Evolutionary conservation across 2,329 filamentous ascomycete species (phyloP).

Genomic region (Neopestalotiopsis sp.): DNA sequence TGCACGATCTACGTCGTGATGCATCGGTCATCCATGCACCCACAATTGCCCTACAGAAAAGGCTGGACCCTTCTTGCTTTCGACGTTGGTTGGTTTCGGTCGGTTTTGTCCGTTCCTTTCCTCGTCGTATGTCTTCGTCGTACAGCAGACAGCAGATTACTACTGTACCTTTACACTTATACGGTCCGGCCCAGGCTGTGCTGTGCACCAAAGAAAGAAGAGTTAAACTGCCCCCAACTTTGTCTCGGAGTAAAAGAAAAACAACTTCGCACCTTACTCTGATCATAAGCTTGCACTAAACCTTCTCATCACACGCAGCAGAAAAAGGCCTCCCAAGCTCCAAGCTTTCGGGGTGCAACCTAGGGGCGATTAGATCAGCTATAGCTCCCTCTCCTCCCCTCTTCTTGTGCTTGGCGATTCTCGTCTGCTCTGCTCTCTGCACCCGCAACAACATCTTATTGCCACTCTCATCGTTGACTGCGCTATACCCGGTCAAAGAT

Average conservation of each 20-base stretch:
- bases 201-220: not conserved
- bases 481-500: conserved; percentile 4
- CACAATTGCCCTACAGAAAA: not conserved
- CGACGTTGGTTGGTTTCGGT: not conserved
- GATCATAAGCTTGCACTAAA: not conserved
- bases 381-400: conserved; percentile 2
- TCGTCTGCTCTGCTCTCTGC: not conserved
- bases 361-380: not conserved
- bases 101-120: not conserved
- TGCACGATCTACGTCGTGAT: conserved; percentile 19
- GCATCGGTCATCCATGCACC: conserved; percentile 5
- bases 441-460: not conserved
- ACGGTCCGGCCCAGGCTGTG: not conserved
- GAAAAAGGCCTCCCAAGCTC: not conserved
- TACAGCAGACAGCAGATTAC: no score
- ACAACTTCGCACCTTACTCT: not conserved
- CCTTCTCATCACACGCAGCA: not conserved
- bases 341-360: not conserved
- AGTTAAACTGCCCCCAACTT: not conserved
- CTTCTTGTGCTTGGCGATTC: not conserved
- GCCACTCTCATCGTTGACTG: not conserved
- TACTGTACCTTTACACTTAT: not conserved
- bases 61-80: conserved; percentile 18
- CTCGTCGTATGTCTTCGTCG: no score
- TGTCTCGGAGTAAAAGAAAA: not conserved